These are phyloP conservation scores for Ophiosphaerella korrae DNA, from an alignment of 2,329 filamentous ascomycete genomes.

Conservation along the genomic window DNA sequence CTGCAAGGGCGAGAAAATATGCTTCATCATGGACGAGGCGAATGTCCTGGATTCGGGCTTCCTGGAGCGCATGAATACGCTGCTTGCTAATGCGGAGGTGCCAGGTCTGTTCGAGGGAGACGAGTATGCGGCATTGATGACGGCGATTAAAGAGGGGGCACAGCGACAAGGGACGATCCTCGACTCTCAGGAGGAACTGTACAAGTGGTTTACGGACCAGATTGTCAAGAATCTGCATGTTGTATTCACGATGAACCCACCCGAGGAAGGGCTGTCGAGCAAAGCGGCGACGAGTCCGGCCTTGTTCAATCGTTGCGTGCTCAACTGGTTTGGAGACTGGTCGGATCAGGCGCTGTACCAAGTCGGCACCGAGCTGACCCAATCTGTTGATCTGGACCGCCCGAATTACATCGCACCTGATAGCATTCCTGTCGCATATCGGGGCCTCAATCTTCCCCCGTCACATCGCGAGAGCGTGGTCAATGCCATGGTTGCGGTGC, in stretches of 20 bases:
- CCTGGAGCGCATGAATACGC: constrained; percentile 97
- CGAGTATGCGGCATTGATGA: constrained; percentile 98
- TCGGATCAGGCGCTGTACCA: constrained; percentile 99
- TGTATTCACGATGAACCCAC: constrained; percentile 99
- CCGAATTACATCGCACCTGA: constrained; percentile 85
- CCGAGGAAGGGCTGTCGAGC: constrained; percentile 89
- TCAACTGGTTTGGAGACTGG: constrained; percentile 99
- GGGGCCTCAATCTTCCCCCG: constrained; percentile 80
- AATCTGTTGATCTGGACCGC: constrained; percentile 93
- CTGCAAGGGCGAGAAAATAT: constrained; percentile 99
- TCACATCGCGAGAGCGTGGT: constrained; percentile 90
- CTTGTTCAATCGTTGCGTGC: constrained; percentile 97
- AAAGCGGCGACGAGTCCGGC: constrained; percentile 98
- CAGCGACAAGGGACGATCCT: constrained; percentile 93
- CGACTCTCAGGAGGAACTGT: constrained; percentile 98
- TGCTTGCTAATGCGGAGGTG: constrained; percentile 98
- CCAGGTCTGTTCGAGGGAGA: constrained; percentile 99
- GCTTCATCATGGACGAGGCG: constrained; percentile 99
- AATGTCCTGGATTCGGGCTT: constrained; percentile 99
- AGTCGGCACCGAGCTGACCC: constrained; percentile 91
- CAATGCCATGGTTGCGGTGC: constrained; percentile 98
- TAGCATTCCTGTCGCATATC: constrained; percentile 90
- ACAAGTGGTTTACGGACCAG: constrained; percentile 99
- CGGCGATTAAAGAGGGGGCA: constrained; percentile 96
- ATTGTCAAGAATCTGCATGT: constrained; percentile 99